These are phyloP conservation scores for Aspergillus avenaceus DNA, from an alignment of 495 filamentous ascomycete species.

Conservation along the genomic window DNA sequence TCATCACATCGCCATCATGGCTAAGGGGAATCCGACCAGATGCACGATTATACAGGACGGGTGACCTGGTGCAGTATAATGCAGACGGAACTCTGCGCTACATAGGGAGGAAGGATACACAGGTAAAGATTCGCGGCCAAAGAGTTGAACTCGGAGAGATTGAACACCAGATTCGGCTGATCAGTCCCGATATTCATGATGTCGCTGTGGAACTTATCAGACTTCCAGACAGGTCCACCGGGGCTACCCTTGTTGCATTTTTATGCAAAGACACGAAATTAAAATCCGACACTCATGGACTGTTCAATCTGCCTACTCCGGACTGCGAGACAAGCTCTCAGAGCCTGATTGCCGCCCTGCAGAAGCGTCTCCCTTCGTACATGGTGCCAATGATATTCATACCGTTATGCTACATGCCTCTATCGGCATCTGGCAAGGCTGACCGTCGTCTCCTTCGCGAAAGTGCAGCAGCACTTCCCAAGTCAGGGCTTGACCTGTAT, in stretches of 20 bases:
- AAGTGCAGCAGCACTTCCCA: neutral
- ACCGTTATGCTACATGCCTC: conserved; percentile 30
- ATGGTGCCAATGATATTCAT: conserved; percentile 40
- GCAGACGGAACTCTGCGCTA: conserved; percentile 8
- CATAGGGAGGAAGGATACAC: conserved; percentile 12
- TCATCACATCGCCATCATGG: neutral
- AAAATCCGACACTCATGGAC: neutral
- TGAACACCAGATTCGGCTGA: conserved; percentile 11
- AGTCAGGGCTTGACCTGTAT: neutral
- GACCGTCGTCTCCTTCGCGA: conserved; percentile 16
- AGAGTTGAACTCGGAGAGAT: conserved; percentile 41
- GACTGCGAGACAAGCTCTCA: neutral
- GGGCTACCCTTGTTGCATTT: neutral
- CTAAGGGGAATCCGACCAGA: neutral
- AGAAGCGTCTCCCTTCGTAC: conserved; percentile 20
- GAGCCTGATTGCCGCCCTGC: neutral
- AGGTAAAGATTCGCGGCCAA: conserved; percentile 23
- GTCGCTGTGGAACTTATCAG: neutral
- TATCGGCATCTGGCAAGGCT: conserved; percentile 30
- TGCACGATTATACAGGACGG: neutral
- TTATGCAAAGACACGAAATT: neutral
- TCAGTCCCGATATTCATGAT: neutral
- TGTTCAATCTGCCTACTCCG: neutral
- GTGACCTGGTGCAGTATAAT: conserved; percentile 1
- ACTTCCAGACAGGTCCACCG: neutral